Evolutionary conservation across 176 grass and related monocot genomes (phyloP), one percentile per base, ranked within the genome.

Genomic region (Rhipidocladum racemiflorum): DNA sequence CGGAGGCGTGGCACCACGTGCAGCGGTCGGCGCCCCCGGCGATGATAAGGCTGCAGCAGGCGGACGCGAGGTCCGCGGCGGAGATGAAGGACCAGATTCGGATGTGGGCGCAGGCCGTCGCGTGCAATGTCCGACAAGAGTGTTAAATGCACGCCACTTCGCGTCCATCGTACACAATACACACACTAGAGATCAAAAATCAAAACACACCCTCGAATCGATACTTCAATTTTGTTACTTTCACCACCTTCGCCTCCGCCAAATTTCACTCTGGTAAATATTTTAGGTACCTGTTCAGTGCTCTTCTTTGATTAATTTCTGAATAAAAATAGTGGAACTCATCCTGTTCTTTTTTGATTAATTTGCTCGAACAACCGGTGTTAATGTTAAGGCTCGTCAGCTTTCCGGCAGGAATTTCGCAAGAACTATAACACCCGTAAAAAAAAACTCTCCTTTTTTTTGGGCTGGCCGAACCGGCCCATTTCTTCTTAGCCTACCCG

Each of bases 61-160:
- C 78, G 80, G 76, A 88, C 27, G 86, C 68, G 63, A 86, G 73
- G 83, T 94, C 91, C 2, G 77, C 68, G 75, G 75, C 81, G 43
- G 89, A 90, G 73, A 89, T 95, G 81, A 95, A 93, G 85, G 85
- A 98, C 80, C 90, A 93, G 85, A 83, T 98, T 38, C 81, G 81
- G 82, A 91, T 91, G 80, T 98, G 96, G 96, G 96, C 96, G 40
- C 89, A 92, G 79, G 90, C 96, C 30, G 96, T 98, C 66, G 96
- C 96, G 29, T 95, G 90, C 88, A 92, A 90, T 59, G 85, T 74
- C 43, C 70, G 88, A 68, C 82, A 87, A 61, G 88, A 89, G 20
- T 76, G 87, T 53, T 90, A 67, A 81, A 27, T 27, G 80, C 68
- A 57, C 69, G 30, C 70, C 54, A 32, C 30, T 40, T 38, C 0